Conservation (phyloP, 2,329 filamentous ascomycete genomes). For the Xylaria sp. region DNA sequence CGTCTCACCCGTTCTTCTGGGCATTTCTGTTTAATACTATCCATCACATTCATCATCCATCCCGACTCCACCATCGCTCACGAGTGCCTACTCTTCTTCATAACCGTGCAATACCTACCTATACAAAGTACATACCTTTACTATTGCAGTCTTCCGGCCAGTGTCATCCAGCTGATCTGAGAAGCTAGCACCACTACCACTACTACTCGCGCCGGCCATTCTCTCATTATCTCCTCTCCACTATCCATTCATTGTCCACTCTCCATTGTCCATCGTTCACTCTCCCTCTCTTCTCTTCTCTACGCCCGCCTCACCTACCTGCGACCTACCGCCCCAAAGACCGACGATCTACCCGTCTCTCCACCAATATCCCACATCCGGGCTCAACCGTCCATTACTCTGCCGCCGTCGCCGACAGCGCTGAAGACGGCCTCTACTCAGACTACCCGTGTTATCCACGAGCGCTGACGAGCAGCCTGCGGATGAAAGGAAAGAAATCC, state of each 20-base stretch:
- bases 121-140: no score
- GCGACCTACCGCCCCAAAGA: conserved; percentile 25
- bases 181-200: no score
- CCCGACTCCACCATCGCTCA: no score
- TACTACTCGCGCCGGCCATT: no score
- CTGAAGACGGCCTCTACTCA: background rate
- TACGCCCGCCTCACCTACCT: conserved; percentile 21
- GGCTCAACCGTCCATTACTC: background rate
- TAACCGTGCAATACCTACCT: no score
- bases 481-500: conserved; percentile 9
- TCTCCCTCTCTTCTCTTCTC: background rate
- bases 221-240: background rate
- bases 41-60: no score
- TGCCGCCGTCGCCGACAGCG: conserved; percentile 19
- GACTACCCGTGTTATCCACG: background rate
- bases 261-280: background rate
- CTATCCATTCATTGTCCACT: background rate
- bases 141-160: no score
- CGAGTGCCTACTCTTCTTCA: no score
- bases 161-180: no score
- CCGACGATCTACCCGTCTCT: conserved; percentile 31
- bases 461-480: background rate
- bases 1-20: background rate
- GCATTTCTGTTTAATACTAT: no score
- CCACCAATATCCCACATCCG: conserved; percentile 20